Evolutionary conservation across 2,329 filamentous ascomycete genomes (phyloP), one percentile per base, ranked within the genome.

Genomic region (Cercospora sesami): DNA sequence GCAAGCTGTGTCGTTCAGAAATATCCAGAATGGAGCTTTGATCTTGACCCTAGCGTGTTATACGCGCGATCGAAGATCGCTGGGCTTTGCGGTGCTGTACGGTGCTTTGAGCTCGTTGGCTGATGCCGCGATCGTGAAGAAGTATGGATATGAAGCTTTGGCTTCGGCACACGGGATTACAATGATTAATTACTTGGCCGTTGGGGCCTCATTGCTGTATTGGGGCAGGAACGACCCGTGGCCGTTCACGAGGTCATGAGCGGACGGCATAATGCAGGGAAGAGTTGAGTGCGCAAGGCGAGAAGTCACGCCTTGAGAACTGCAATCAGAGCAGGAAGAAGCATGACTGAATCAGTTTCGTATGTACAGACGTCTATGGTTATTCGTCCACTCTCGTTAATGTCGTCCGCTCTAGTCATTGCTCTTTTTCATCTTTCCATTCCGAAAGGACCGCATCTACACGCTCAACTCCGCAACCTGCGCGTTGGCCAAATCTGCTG

Each of bases 21-120:
- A 78, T 45, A 65, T 78, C 3, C 73, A 77, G 55, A 75, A 78
- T 33, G 76, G 76, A 21, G 69, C 74, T 4, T 57, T 78, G 63
- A 60, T 78, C 9, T 66, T 78, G 45, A 74, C 76, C 28, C 71
- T 78, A 33, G 77, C 73, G 16, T 71, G 68, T 42, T 77, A 77
- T 55, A 74, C 72, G n/a, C 65, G 75, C 26, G 76, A 78, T 68
- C 63, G 77, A 16, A 72, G 66, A 61, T 73, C 75, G 48, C 63
- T 78, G 67, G 77, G 77, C 0, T 69, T 75, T 48, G 73, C 72
- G 39, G 62, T 77, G n/a, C 69, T 68, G 48, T 66, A 69, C 26
- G 73, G 73, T 0, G 48, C 75, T 23, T 39, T 78, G n/a, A 73
- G 75, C 48, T 76, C 76, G 16, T 64, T 75, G 59, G 73, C 71